Conservation (phyloP, 2,329 filamentous ascomycete genomes). For the Ophiobolus disseminans region DNA sequence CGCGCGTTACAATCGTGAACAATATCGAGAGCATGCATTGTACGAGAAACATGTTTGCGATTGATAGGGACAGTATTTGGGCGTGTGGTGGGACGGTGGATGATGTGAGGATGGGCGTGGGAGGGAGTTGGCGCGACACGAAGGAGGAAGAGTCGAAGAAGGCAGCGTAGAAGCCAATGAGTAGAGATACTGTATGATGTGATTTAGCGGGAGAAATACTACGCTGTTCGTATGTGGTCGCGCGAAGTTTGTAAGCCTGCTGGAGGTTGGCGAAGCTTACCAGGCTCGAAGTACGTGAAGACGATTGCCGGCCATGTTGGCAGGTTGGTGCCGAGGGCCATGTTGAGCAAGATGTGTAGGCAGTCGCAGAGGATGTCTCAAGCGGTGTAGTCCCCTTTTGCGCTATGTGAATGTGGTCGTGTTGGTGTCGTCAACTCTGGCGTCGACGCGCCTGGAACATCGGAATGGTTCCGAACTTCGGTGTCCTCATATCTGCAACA, state of each 20-base stretch:
- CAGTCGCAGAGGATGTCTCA: no score
- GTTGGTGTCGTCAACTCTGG: no score
- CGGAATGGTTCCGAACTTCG: no score
- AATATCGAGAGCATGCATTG: conserved; percentile 28
- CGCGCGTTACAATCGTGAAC: conserved; percentile 33
- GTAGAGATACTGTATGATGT: conserved; percentile 8
- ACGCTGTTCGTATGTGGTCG: neutral
- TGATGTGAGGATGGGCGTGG: conserved; percentile 2
- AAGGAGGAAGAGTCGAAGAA: conserved; percentile 19
- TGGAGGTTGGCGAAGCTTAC: conserved; percentile 20
- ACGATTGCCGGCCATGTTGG: conserved; percentile 36
- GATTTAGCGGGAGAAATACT: no score
- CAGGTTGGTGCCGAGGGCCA: conserved; percentile 34
- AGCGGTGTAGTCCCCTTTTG: no score
- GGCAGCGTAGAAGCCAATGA: conserved; percentile 27
- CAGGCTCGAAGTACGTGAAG: conserved; percentile 36
- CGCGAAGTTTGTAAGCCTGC: neutral
- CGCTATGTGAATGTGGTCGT: no score
- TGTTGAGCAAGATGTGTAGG: conserved; percentile 2
- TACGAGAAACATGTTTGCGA: conserved; percentile 34
- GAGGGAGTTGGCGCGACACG: conserved; percentile 25
- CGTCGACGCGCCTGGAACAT: no score
- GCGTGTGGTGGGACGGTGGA: conserved; percentile 12
- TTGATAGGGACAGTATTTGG: conserved; percentile 26
- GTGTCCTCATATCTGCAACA: no score